phyloP scores from a whole-genome alignment of 345 rosid genomes.

The Aurinia saxatilis region DNA sequence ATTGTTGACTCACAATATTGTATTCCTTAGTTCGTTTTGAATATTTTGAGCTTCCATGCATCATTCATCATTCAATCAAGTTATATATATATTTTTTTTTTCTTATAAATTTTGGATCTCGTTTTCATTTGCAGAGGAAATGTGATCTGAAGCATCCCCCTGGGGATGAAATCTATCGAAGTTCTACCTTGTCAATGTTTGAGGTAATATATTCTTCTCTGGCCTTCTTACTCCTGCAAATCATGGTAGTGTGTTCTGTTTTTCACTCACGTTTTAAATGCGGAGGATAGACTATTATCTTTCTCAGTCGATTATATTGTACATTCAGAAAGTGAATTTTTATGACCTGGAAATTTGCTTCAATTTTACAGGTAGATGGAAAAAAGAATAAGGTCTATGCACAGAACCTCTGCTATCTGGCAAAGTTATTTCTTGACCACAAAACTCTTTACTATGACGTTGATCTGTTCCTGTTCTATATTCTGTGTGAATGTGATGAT shows the following conservation, averaged over 20 bases:
- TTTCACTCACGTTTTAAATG: background rate
- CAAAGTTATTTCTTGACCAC: constrained; percentile 96
- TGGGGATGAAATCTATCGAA: constrained; percentile 96
- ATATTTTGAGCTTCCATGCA: background rate
- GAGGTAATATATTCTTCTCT: constrained; percentile 47
- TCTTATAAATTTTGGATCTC: no score
- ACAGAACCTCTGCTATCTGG: constrained; percentile 97
- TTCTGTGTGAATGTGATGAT: constrained; percentile 97
- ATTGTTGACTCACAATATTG: background rate
- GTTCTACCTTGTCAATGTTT: constrained; percentile 98
- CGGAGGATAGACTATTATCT: background rate
- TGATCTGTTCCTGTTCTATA: constrained; percentile 84
- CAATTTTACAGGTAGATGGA: constrained; percentile 50
- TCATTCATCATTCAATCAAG: background rate
- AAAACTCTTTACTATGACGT: constrained; percentile 99
- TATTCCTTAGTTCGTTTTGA: background rate
- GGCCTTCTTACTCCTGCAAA: constrained; percentile 28
- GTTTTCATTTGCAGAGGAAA: constrained; percentile 49
- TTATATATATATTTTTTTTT: background rate
- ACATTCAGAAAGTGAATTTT: background rate
- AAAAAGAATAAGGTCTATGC: constrained; percentile 98
- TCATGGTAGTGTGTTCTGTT: background rate
- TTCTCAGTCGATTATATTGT: background rate
- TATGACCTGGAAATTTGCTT: background rate
- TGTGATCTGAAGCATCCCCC: constrained; percentile 99